These are phyloP conservation scores for Turnera subulata DNA, from an alignment of 345 rosid genomes.

Conservation along the genomic window DNA sequence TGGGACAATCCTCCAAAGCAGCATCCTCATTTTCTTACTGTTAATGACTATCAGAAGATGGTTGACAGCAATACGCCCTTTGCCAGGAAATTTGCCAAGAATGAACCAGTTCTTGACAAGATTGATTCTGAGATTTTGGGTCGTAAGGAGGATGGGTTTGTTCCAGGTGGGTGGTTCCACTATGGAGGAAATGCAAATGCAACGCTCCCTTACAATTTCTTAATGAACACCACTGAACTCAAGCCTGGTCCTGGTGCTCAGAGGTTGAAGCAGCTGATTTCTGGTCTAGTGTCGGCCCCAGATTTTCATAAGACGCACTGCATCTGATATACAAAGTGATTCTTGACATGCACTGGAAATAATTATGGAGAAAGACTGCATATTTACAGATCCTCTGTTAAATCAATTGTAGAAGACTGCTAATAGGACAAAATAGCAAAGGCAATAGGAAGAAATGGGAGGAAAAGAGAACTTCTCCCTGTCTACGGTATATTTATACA, in stretches of 20 bases:
- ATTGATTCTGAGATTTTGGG: slow-evolving; percentile 76
- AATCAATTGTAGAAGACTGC: not conserved
- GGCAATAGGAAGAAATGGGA: slow-evolving; percentile 4
- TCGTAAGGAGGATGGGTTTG: slow-evolving; percentile 46
- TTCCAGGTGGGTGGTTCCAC: slow-evolving; percentile 63
- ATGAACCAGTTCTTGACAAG: slow-evolving; percentile 62
- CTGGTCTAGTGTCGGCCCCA: slow-evolving; percentile 45
- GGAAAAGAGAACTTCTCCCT: slow-evolving; percentile 11
- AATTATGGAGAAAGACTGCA: not conserved
- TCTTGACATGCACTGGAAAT: slow-evolving; percentile 7
- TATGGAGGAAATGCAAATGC: slow-evolving; percentile 24
- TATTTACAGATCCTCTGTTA: not conserved
- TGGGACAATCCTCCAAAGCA: slow-evolving; percentile 96
- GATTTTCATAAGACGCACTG: slow-evolving; percentile 54
- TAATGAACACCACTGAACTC: slow-evolving; percentile 37
- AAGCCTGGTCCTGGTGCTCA: slow-evolving; percentile 69
- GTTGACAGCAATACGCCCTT: slow-evolving; percentile 77
- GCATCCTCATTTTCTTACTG: slow-evolving; percentile 77
- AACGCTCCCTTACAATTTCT: slow-evolving; percentile 11
- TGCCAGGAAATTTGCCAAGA: slow-evolving; percentile 72
- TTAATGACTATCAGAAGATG: slow-evolving; percentile 58
- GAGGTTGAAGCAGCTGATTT: slow-evolving; percentile 55
- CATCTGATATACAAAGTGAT: slow-evolving; percentile 26
- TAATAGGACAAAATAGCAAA: slow-evolving; percentile 1
- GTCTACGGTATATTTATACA: slow-evolving; percentile 7